Evolutionary conservation across 2,329 filamentous ascomycete species (phyloP), one percentile per base, ranked within the genome.

Genomic region (Macrophomina phaseolina): DNA sequence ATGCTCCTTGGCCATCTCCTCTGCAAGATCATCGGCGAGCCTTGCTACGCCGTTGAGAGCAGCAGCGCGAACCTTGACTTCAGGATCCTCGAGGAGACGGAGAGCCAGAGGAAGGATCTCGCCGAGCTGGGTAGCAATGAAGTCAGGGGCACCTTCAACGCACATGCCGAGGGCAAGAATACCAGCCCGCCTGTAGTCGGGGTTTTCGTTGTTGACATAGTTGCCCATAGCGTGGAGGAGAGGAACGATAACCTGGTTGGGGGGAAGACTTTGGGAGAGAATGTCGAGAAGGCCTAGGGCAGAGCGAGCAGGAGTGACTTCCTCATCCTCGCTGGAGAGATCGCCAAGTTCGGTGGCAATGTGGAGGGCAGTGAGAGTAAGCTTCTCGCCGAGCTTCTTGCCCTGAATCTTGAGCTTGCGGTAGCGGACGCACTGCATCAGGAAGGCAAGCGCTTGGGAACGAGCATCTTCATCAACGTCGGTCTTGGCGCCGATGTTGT

Each of bases 71-170:
- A 99, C 95, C 73, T 89, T 89, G 71, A 89, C 85, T 71, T 96
- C 91, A n/a, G 87, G 84, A 76, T 99, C 95, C 76, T 93, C 86
- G 46, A 99, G 87, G 8, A 98, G 86, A 74, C 88, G 89, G 67
- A 97, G 85, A 67, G 98, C 89, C 72, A 92, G 85, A 58, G 95
- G 95, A 78, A 98, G 88, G 71, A 98, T 91, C 71, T 90, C 87
- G 74, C 90, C 86, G 69, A 98, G 87, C 81, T 99, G 95, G 23
- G 94, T 97, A 70, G 92, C 93, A 75, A 98, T 93, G 81, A 98
- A 99, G 79, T 99, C 95, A 16, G 95, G 95, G 36, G 95, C 94
- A 73, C 95, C 95, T 83, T 98, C 95, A 64, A 97, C 94, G 73
- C 92, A 94, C 83, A 94, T 96, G 68, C 94, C 94, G 5, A 99